Conservation (phyloP, 140 eudicot genomes). For the Flaveria floridana region DNA sequence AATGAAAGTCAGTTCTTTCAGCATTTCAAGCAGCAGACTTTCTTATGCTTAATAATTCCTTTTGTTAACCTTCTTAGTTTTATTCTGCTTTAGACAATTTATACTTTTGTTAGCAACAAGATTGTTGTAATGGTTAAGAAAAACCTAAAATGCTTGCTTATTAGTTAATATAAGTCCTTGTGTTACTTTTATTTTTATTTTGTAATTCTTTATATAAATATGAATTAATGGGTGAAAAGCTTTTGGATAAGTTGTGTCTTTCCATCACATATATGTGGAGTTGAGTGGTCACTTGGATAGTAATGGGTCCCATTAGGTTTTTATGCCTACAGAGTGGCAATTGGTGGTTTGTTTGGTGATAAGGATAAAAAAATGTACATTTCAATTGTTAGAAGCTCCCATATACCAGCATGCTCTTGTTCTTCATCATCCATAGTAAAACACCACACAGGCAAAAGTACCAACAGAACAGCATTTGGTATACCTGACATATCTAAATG, state of each 20-base stretch:
- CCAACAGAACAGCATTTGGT: constrained; percentile 34
- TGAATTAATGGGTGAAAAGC: constrained; percentile 37
- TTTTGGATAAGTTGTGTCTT: constrained; percentile 55
- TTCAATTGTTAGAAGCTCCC: constrained; percentile 59
- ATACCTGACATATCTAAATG: constrained; percentile 29
- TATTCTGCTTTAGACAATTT: constrained; percentile 20
- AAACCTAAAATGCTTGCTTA: constrained; percentile 33
- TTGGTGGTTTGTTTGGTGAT: constrained; percentile 29
- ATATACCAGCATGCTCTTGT: constrained; percentile 44
- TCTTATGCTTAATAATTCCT: constrained; percentile 39
- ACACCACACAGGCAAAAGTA: constrained; percentile 12
- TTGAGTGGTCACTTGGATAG: constrained; percentile 29
- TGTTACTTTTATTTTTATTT: background rate
- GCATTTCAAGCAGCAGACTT: constrained; percentile 77
- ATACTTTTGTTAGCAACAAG: constrained; percentile 28
- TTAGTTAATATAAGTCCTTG: constrained; percentile 15
- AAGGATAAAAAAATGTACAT: constrained; percentile 46
- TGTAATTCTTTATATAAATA: constrained; percentile 2
- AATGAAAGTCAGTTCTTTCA: constrained; percentile 90
- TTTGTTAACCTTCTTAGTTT: background rate
- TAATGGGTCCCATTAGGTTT: constrained; percentile 46
- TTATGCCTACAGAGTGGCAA: constrained; percentile 15
- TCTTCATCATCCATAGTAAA: constrained; percentile 46
- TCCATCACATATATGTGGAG: constrained; percentile 38
- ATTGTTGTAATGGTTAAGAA: constrained; percentile 39